Percentiles rank a stretch among this genome's conserved stretches.
These are phyloP conservation scores for Paramarasmius palmivorus DNA, from an alignment of 1,284 basidiomycete species.

Conservation along the genomic window DNA sequence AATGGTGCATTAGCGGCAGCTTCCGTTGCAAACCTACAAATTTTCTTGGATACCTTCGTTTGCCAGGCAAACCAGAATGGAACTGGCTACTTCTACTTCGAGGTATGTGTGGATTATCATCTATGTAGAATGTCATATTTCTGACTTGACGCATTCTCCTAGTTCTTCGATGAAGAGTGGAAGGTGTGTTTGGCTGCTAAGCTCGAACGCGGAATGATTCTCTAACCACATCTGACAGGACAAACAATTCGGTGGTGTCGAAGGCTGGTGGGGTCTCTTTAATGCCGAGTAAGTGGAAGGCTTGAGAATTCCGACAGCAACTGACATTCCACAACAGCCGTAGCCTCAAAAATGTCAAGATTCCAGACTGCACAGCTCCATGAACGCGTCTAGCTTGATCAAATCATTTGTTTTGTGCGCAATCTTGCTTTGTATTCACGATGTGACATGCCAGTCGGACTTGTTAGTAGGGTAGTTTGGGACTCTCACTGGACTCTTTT, in stretches of 20 bases:
- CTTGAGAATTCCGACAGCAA: not conserved
- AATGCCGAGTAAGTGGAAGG: constrained; percentile 39
- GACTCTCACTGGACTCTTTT: too few species aligned
- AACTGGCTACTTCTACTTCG: constrained; percentile 87
- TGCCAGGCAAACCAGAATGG: constrained; percentile 84
- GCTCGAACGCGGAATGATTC: not conserved
- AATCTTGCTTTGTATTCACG: not conserved
- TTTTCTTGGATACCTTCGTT: constrained; percentile 83
- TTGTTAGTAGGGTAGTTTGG: too few species aligned
- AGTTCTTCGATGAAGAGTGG: constrained; percentile 87
- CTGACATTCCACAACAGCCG: constrained; percentile 34
- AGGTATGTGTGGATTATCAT: too few species aligned
- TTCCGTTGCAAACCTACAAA: constrained; percentile 67
- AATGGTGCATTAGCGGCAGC: constrained; percentile 73
- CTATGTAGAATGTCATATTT: too few species aligned
- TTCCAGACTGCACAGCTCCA: constrained; percentile 45
- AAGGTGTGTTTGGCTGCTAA: constrained; percentile 47
- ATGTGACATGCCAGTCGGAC: too few species aligned
- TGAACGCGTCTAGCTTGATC: constrained; percentile 21
- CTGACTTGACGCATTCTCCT: constrained; percentile 68
- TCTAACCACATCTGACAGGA: constrained; percentile 26
- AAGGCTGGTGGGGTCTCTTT: constrained; percentile 66
- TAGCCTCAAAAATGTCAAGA: constrained; percentile 56
- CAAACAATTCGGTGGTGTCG: constrained; percentile 80
- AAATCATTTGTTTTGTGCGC: not conserved